Base-by-base conservation (phyloP, 257 asterid species). In the Parsonsia alboflavescens region DNA sequence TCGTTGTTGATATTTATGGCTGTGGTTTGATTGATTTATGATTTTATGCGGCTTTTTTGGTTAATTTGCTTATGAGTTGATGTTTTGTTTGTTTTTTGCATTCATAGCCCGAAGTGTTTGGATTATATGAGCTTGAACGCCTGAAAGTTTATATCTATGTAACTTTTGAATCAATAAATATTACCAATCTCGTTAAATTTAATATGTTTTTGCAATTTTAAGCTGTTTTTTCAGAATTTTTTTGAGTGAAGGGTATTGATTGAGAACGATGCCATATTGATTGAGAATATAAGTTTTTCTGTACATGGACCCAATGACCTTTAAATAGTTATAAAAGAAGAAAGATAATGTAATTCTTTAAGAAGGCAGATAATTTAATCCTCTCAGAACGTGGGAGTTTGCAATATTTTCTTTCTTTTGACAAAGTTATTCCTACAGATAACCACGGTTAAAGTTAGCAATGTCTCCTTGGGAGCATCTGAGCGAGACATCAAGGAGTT, bases 401-500 rank as follows among this genome's bases (percentile, higher is more conserved):
- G 44, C 19, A 54, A 57, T 13, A 42, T 56, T 63, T 10, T 17
- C 65, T 46, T 62, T 50, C 50, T 63, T 41, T 30, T 56, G 70
- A 71, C 73, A 26, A 48, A 3, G 50, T 69, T 74, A 45, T 68
- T 62, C 73, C 39, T 41, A 71, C 86, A 92, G 97, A 76, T 85
- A 64, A 92, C 78, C 76, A 89, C 98, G 45, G 99, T 92, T 61
- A 89, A 86, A 86, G 98, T 95, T 81, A 85, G 91, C 86, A 89
- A 94, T 80, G 86, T 92, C 80, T 94, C 99, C 69, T 77, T 90
- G 70, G 89, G 97, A 76, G 99, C 98, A 75, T 82, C 90, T 56
- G 92, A 92, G 80, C 91, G 88, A 48, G 98, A 94, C 73, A 79
- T 94, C 79, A 71, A 82, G 49, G 99, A 94, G 85, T 94, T 94